Evolutionary conservation across 352 stramenopile genomes (phyloP), one percentile per base, ranked within the genome.

Genomic region (Phytophthora pistaciae): DNA sequence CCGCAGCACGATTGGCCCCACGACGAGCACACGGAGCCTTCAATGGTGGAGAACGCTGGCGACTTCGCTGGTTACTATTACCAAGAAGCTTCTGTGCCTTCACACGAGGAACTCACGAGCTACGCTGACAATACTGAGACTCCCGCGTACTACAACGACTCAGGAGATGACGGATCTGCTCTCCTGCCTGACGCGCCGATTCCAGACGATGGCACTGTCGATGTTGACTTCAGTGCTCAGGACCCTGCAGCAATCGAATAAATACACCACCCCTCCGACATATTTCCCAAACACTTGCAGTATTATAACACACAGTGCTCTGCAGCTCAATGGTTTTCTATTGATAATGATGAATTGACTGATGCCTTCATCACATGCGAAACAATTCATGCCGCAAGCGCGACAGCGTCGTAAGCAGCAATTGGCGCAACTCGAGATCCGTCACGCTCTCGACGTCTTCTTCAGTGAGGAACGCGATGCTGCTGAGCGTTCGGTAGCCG

Each of bases 381-480:
- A 93, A 96, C 52, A 93, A 78, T 56, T 94, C 87, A 52, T 94
- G 85, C 46, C 88, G 83, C 62, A 96, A 79, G 13, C 82, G 78
- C n/a, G 80, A 74, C 21, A 96, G 80, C 23, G 84, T 91, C 18
- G 78, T 69, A 20, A 94, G 70, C n/a, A 96, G 82, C 31, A 85
- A 70, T 40, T 87, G 81, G 53, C 80, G 77, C 40, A 71, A 55
- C 11, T 68, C 72, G 3, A 49, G 21, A 44, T 86, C 73, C 33
- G 80, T 62, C 31, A 87, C 70, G 20, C 58, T 56, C 31, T 74
- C 62, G 1, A 95, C 60, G 36, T 95, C 83, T 60, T 91, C 87
- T 50, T 93, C 87, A 0, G 88, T 93, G 27, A 95, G 72, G 62
- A 95, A 95, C 13, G 86, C 88, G 55, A 95, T 92, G 80, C 88